Conservation (phyloP, 192 early-diverging fungal species). For the Spizellomyces sp. region DNA sequence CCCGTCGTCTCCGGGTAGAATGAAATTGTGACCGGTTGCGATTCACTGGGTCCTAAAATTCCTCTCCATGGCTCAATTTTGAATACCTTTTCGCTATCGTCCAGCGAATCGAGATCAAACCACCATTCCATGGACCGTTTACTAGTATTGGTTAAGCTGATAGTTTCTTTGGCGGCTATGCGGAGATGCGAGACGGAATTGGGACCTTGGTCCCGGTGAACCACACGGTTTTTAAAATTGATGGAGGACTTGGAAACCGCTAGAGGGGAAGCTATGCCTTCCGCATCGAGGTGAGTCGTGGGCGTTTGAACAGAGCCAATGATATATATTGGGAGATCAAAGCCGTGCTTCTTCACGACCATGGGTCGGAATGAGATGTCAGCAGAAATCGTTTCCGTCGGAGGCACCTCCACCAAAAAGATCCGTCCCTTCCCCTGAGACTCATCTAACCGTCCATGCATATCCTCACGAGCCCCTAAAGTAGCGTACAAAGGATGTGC, state of each 20-base stretch:
- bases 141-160: slow-evolving; percentile 39
- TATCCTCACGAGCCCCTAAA: not conserved
- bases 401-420: slow-evolving; percentile 40
- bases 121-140: slow-evolving; percentile 41
- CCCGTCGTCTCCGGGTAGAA: slow-evolving; percentile 48
- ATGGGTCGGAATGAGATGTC: slow-evolving; percentile 33
- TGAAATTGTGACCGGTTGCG: slow-evolving; percentile 31
- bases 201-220: slow-evolving; percentile 34
- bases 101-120: slow-evolving; percentile 44
- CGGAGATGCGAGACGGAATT: slow-evolving; percentile 36
- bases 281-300: slow-evolving; percentile 22
- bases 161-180: slow-evolving; percentile 37
- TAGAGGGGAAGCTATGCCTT: slow-evolving; percentile 45
- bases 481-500: slow-evolving; percentile 3
- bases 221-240: slow-evolving; percentile 53
- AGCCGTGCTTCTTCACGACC: slow-evolving; percentile 7
- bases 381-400: slow-evolving; percentile 26
- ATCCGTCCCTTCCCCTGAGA: slow-evolving; percentile 19
- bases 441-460: not conserved
- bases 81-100: slow-evolving; percentile 45
- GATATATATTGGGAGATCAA: slow-evolving; percentile 36
- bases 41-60: slow-evolving; percentile 28
- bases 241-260: slow-evolving; percentile 30
- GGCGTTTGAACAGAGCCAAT: slow-evolving; percentile 16
- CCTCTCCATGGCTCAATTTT: slow-evolving; percentile 46